Conservation (phyloP, 148 eudicot genomes). For the Vaccinium corymbosum region DNA sequence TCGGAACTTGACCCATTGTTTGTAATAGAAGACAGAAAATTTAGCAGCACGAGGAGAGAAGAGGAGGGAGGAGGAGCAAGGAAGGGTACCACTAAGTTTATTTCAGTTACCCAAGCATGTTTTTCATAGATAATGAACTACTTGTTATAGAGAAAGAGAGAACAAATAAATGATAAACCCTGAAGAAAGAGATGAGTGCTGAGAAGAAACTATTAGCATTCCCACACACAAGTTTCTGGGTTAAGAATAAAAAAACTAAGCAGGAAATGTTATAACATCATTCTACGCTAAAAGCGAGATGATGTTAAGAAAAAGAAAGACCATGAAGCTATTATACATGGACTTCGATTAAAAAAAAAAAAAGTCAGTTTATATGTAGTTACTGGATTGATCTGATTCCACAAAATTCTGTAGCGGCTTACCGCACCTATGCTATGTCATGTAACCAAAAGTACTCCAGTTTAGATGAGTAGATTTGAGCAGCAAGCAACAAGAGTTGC, state of each 20-base stretch:
- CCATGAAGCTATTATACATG: not conserved
- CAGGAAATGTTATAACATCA: not conserved
- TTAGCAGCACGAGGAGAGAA: not conserved
- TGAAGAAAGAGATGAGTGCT: not conserved
- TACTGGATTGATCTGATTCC: slow-evolving; percentile 1
- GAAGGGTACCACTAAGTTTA: not conserved
- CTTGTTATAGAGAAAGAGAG: not conserved
- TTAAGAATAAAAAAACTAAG: not conserved
- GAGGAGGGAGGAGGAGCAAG: not conserved
- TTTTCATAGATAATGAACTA: not conserved
- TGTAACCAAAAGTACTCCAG: not conserved
- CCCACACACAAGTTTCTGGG: not conserved
- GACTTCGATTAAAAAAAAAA: not conserved
- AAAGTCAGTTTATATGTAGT: not conserved
- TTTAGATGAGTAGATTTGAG: slow-evolving; percentile 9
- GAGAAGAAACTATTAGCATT: not conserved
- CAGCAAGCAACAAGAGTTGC: not conserved
- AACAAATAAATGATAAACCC: not conserved
- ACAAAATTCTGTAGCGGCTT: not conserved
- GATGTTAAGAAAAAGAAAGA: not conserved
- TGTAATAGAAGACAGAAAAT: not conserved
- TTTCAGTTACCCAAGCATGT: slow-evolving; percentile 1
- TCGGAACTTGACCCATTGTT: not conserved
- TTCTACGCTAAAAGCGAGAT: not conserved
- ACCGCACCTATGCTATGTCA: not conserved